phyloP scores from a whole-genome alignment of 345 rosid genomes.

The Physaria fendleri region DNA sequence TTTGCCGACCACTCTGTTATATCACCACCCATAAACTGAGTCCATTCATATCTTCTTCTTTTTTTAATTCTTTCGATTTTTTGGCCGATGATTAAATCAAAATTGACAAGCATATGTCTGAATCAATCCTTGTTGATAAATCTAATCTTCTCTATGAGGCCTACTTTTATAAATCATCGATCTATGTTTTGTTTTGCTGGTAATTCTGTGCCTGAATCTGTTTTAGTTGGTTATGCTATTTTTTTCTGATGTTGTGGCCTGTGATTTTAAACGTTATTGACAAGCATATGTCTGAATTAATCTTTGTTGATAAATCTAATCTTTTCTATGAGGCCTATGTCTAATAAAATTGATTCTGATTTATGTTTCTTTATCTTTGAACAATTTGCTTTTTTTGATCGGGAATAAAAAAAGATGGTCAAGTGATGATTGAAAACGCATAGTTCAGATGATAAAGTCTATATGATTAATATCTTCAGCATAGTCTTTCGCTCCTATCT shows the following conservation, averaged over 20 bases:
- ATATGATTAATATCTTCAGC: slow-evolving; percentile 40
- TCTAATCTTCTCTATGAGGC: slow-evolving; percentile 98
- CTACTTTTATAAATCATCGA: neutral
- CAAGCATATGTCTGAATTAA: slow-evolving; percentile 92
- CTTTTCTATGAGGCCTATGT: slow-evolving; percentile 85
- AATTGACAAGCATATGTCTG: slow-evolving; percentile 89
- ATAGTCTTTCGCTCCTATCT: slow-evolving; percentile 99
- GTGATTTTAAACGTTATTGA: slow-evolving; percentile 54
- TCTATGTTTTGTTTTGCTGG: neutral
- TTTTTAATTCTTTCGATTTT: neutral
- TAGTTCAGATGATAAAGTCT: slow-evolving; percentile 84
- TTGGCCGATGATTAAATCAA: slow-evolving; percentile 57
- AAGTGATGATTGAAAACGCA: slow-evolving; percentile 69
- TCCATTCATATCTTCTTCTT: slow-evolving; percentile 15
- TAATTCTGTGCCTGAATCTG: neutral
- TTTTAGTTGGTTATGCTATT: neutral
- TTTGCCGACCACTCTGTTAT: slow-evolving; percentile 97
- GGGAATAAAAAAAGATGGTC: slow-evolving; percentile 25
- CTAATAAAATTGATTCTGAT: rapidly evolving
- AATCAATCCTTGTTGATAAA: slow-evolving; percentile 45
- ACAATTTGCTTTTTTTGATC: neutral
- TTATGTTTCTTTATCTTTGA: neutral
- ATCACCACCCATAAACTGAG: slow-evolving; percentile 99
- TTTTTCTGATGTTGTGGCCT: slow-evolving; percentile 10
- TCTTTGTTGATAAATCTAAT: slow-evolving; percentile 60